Evolutionary conservation across 495 filamentous ascomycete species (phyloP).

Genomic region (Collariella sp.): DNA sequence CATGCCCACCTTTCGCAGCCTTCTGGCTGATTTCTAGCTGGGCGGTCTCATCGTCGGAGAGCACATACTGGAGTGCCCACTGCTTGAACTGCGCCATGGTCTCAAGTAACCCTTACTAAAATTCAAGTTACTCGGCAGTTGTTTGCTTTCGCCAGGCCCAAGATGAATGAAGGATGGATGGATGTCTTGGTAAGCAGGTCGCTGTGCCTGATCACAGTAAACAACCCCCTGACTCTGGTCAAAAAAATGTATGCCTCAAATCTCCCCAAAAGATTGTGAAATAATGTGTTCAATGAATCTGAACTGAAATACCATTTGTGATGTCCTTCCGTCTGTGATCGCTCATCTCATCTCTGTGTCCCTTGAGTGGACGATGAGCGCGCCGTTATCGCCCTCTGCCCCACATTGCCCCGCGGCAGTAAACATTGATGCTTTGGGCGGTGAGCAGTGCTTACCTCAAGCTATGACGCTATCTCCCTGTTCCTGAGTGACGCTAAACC

Average conservation of each 20-base stretch:
- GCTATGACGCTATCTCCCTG: constrained; percentile 17
- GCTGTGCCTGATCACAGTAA: too few relatives aligned
- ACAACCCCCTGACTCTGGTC: too few relatives aligned
- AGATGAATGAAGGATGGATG: too few relatives aligned
- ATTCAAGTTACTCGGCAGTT: too few relatives aligned
- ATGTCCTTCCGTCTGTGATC: neutral
- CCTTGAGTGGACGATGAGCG: neutral
- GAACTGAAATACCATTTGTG: too few relatives aligned
- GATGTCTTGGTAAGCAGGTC: too few relatives aligned
- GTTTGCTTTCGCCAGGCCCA: too few relatives aligned
- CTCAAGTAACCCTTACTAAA: too few relatives aligned
- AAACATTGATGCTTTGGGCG: constrained; percentile 22
- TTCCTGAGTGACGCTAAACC: constrained; percentile 15
- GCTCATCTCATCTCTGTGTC: neutral
- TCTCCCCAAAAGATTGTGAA: too few relatives aligned
- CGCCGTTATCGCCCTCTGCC: constrained; percentile 24
- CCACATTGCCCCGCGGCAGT: constrained; percentile 26
- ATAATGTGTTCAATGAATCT: too few relatives aligned
- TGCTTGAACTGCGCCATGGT: constrained; percentile 40
- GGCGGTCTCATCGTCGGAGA: constrained; percentile 33
- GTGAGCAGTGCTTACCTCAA: constrained; percentile 9
- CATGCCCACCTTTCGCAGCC: constrained; percentile 35
- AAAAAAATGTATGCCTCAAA: too few relatives aligned
- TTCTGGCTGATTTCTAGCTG: constrained; percentile 30
- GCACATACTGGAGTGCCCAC: constrained; percentile 42